phyloP scores from a whole-genome alignment of 2,329 filamentous ascomycete species.

The Beauveria rudraprayagi region DNA sequence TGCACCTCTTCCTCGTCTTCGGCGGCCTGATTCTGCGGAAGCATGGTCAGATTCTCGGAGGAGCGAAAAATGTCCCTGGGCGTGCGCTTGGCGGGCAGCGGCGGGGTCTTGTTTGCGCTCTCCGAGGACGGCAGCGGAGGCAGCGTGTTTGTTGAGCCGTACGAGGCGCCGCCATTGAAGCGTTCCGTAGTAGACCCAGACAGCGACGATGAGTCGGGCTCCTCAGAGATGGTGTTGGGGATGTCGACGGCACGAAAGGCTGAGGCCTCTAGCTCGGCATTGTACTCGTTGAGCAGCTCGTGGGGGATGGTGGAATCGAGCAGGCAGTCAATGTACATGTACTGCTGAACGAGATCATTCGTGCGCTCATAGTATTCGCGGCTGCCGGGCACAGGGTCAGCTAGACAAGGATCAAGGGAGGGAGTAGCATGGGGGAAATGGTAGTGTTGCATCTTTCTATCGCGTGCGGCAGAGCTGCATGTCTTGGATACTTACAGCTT shows the following conservation, averaged over 20 bases:
- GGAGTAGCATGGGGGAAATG: not conserved
- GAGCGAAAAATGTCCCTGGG: conserved; percentile 79
- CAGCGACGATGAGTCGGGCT: conserved; percentile 33
- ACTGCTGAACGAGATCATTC: conserved; percentile 84
- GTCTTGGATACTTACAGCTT: conserved; percentile 43
- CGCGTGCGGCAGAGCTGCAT: not conserved
- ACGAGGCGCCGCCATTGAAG: conserved; percentile 19
- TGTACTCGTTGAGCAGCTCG: conserved; percentile 84
- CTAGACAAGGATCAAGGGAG: not conserved
- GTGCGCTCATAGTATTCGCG: conserved; percentile 83
- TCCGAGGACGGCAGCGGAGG: conserved; percentile 14
- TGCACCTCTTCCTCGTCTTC: conserved; percentile 35
- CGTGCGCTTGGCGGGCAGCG: conserved; percentile 61
- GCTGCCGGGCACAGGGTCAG: conserved; percentile 27
- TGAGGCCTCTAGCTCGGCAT: conserved; percentile 47
- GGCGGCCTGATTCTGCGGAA: conserved; percentile 34
- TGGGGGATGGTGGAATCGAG: conserved; percentile 90
- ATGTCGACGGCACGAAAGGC: conserved; percentile 50
- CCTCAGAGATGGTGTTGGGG: conserved; percentile 70
- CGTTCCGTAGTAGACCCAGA: conserved; percentile 23
- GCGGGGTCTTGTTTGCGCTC: conserved; percentile 9
- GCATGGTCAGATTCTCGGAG: conserved; percentile 60
- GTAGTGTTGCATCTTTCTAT: not conserved
- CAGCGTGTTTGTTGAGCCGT: conserved; percentile 20
- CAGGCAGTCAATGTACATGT: conserved; percentile 85